These are phyloP conservation scores for Hydnum rufescens DNA, from an alignment of 768 basidiomycete species.

Conservation along the genomic window DNA sequence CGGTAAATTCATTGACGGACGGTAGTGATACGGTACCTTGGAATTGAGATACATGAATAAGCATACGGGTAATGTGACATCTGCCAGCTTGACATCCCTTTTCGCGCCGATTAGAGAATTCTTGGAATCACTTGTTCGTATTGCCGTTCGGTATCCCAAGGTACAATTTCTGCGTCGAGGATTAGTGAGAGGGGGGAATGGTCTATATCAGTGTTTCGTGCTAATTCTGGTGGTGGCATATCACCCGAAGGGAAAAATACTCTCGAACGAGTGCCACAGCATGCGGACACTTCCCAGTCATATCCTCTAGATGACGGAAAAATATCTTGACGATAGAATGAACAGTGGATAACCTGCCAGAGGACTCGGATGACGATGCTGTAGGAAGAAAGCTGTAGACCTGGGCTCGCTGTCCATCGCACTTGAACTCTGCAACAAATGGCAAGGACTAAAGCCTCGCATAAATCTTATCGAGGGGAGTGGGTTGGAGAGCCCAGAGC, in stretches of 20 bases:
- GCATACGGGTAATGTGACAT: conserved; percentile 76
- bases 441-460: conserved; percentile 39
- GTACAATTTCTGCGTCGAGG: conserved; percentile 74
- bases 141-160: conserved; percentile 47
- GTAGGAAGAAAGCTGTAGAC: conserved; percentile 31
- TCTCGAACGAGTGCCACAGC: conserved; percentile 32
- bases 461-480: conserved; percentile 70
- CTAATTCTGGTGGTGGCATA: background rate
- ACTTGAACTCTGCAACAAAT: conserved; percentile 80
- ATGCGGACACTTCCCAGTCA: conserved; percentile 91
- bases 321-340: conserved; percentile 39
- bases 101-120: conserved; percentile 63
- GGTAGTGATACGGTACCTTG: conserved; percentile 30
- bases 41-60: conserved; percentile 77
- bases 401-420: conserved; percentile 74
- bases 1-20: too few relatives aligned
- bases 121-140: conserved; percentile 61
- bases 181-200: conserved; percentile 34
- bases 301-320: conserved; percentile 77
- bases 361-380: conserved; percentile 36
- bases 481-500: conserved; percentile 75
- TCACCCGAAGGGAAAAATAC: background rate
- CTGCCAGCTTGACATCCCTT: conserved; percentile 58
- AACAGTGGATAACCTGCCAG: conserved; percentile 14
- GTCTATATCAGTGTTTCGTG: background rate